These are phyloP conservation scores for Ascosphaera pollenicola DNA, from an alignment of 2,329 filamentous ascomycete species.

Conservation along the genomic window DNA sequence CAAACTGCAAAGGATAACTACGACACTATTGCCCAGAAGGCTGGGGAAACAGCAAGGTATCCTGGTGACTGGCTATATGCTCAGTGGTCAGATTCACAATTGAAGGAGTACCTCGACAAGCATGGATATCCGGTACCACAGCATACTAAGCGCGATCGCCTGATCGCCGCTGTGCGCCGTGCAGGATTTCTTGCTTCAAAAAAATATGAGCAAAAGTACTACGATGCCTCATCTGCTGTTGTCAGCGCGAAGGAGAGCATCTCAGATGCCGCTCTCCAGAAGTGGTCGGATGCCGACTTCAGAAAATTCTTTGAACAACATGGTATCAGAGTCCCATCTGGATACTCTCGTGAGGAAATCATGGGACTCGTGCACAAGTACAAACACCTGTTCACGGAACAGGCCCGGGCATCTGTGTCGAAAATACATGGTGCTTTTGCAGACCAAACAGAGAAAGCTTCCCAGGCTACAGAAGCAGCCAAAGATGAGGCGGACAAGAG, in stretches of 20 bases:
- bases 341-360: constrained; percentile 74
- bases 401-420: background rate
- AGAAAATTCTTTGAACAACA: constrained; percentile 92
- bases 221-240: constrained; percentile 40
- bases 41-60: constrained; percentile 60
- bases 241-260: constrained; percentile 51
- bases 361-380: constrained; percentile 77
- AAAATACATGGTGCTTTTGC: constrained; percentile 16
- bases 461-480: constrained; percentile 50
- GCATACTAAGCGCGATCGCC: constrained; percentile 60
- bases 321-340: constrained; percentile 70
- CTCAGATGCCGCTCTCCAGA: constrained; percentile 64
- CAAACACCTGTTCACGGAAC: constrained; percentile 19
- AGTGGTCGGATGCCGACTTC: constrained; percentile 74
- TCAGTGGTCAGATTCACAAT: constrained; percentile 75
- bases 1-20: constrained; percentile 62
- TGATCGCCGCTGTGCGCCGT: constrained; percentile 74
- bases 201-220: constrained; percentile 37
- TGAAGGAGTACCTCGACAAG: constrained; percentile 84
- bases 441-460: constrained; percentile 19
- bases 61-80: constrained; percentile 90
- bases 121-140: constrained; percentile 74
- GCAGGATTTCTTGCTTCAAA: constrained; percentile 65
- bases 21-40: constrained; percentile 50
- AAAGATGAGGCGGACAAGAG: constrained; percentile 39